A percentile compares a stretch with the other conserved stretches of the same genome.
phyloP scores from a whole-genome alignment of 163 green algal genomes.

The Scenedesmus sp. region DNA sequence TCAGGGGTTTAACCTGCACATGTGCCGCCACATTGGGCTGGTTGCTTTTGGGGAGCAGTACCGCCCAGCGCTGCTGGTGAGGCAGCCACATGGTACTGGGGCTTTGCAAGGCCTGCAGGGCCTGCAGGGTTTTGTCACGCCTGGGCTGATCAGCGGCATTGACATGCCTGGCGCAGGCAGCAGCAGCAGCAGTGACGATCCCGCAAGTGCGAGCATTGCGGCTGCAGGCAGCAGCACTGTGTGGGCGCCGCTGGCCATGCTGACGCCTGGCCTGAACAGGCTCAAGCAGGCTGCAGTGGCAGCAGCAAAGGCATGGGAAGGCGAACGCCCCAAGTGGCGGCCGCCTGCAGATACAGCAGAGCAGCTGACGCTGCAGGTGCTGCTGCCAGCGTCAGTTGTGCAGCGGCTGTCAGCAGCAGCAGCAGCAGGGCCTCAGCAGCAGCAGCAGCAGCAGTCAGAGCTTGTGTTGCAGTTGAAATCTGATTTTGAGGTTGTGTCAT shows the following conservation, averaged over 20 bases:
- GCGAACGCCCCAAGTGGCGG: constrained; percentile 21
- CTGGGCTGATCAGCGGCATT: neutral
- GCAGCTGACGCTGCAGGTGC: constrained; percentile 24
- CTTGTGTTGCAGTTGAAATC: constrained; percentile 27
- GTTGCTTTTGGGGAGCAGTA: constrained; percentile 41
- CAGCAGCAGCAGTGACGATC: neutral
- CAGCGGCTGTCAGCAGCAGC: constrained; percentile 26
- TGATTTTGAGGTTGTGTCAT: constrained; percentile 13
- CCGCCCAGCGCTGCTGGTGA: neutral
- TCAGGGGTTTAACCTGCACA: constrained; percentile 31
- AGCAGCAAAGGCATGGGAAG: constrained; percentile 34
- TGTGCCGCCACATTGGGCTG: neutral
- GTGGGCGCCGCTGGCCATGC: neutral
- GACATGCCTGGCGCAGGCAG: neutral
- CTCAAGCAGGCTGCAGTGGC: constrained; percentile 32
- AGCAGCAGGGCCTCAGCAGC: neutral
- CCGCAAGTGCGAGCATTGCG: neutral
- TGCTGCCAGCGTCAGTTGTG: constrained; percentile 37
- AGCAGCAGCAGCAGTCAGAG: neutral
- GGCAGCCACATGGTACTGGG: neutral
- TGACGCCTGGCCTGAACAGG: neutral
- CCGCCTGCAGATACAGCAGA: constrained; percentile 1
- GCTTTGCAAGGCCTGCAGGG: neutral
- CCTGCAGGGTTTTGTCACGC: neutral
- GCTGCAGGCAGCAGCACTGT: constrained; percentile 21